Evolutionary conservation across 1,284 basidiomycete species (phyloP).

Genomic region (Cryptococcus depauperatus): DNA sequence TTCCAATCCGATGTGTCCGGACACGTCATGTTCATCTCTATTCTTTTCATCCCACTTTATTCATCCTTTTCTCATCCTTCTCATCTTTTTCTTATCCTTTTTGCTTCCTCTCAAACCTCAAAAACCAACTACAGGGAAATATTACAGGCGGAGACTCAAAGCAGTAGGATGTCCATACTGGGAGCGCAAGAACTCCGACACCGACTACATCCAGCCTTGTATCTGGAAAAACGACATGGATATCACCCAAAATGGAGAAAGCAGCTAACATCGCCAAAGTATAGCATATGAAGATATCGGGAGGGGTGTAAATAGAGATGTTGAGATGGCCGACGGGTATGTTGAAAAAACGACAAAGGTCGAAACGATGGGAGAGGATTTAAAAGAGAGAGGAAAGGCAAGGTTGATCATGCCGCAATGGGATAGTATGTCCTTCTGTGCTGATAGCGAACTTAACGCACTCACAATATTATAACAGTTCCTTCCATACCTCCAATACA

Average conservation of each 20-base stretch:
- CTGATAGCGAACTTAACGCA: neutral
- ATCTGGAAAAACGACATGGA: slow-evolving; percentile 17
- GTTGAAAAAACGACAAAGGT: neutral
- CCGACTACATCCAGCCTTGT: neutral
- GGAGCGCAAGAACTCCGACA: neutral
- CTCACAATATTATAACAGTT: slow-evolving; percentile 12
- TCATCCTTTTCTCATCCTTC: no score
- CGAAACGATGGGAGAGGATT: neutral
- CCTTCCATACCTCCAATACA: slow-evolving; percentile 30
- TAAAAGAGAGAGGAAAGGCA: neutral
- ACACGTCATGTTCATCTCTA: no score
- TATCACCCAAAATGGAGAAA: slow-evolving; percentile 31
- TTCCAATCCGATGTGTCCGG: no score
- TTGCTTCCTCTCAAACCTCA: no score
- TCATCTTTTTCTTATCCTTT: no score
- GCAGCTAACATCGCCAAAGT: slow-evolving; percentile 10
- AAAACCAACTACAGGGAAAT: no score
- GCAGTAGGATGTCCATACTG: neutral
- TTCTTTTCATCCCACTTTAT: no score
- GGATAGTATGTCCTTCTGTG: slow-evolving; percentile 25
- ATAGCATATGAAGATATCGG: neutral
- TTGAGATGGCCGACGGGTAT: no score
- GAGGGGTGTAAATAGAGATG: slow-evolving; percentile 6
- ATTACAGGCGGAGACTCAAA: neutral
- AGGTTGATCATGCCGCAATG: slow-evolving; percentile 27